phyloP scores from a whole-genome alignment of 345 rosid species.

The Gossypium turneri region DNA sequence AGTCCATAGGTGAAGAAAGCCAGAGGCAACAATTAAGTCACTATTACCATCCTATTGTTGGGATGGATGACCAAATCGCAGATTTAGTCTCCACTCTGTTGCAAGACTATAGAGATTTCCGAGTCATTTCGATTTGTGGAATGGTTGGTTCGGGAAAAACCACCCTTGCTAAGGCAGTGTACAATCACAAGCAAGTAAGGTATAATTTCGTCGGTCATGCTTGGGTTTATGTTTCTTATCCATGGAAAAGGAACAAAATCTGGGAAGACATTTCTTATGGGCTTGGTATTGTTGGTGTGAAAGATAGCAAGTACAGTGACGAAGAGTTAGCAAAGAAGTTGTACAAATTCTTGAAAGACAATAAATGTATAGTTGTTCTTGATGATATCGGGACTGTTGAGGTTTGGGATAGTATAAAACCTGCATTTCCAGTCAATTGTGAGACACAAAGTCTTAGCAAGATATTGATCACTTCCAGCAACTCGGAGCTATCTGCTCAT shows the following conservation, averaged over 20 bases:
- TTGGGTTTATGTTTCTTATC: conserved; percentile 42
- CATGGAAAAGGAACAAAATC: conserved; percentile 24
- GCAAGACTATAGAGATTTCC: neutral
- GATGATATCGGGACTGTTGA: conserved; percentile 35
- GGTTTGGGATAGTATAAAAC: conserved; percentile 30
- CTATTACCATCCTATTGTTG: conserved; percentile 24
- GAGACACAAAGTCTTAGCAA: conserved; percentile 24
- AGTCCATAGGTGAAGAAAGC: no score
- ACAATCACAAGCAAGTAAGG: conserved; percentile 21
- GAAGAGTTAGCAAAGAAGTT: conserved; percentile 28
- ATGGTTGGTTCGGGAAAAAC: conserved; percentile 51
- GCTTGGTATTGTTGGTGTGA: conserved; percentile 8
- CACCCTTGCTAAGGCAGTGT: conserved; percentile 32
- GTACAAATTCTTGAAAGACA: conserved; percentile 8
- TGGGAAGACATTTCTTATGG: conserved; percentile 27
- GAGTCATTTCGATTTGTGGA: conserved; percentile 29
- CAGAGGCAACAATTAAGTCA: neutral
- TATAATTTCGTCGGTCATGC: conserved; percentile 24
- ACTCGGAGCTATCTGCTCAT: conserved; percentile 21
- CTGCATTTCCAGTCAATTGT: conserved; percentile 25
- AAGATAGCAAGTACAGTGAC: conserved; percentile 24
- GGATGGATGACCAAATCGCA: conserved; percentile 19
- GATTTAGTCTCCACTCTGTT: conserved; percentile 25
- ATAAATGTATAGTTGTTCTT: conserved; percentile 33
- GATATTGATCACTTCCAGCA: conserved; percentile 39